Percentiles rank a stretch among this genome's conserved stretches.
These are phyloP conservation scores for Kodamaea laetipori DNA, from an alignment of 805 yeast genomes.

Conservation along the genomic window DNA sequence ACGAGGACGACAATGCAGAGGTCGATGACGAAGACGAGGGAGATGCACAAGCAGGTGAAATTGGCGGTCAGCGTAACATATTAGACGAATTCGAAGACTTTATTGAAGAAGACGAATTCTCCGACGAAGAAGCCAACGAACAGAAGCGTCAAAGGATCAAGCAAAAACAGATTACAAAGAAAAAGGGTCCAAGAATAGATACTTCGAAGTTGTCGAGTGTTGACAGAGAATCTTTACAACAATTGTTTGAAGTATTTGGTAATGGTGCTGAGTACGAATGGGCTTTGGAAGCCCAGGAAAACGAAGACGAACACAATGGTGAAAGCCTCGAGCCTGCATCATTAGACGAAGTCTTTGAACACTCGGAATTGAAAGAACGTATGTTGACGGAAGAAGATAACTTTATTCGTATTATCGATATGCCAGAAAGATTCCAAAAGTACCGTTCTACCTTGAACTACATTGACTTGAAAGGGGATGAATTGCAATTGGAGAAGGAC, in stretches of 20 bases:
- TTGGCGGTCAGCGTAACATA: conserved; percentile 35
- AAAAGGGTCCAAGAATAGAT: conserved; percentile 48
- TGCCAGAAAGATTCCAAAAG: conserved; percentile 90
- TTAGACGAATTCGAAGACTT: conserved; percentile 93
- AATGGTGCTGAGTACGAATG: conserved; percentile 97
- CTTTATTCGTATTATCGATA: conserved; percentile 77
- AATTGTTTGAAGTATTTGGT: conserved; percentile 92
- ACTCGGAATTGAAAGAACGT: conserved; percentile 86
- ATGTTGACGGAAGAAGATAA: conserved; percentile 93
- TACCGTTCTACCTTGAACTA: conserved; percentile 66
- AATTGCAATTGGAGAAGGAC: conserved; percentile 67
- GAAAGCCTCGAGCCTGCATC: conserved; percentile 61
- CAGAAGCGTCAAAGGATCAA: conserved; percentile 36
- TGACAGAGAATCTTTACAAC: conserved; percentile 90
- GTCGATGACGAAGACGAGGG: conserved; percentile 36
- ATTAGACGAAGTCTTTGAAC: conserved; percentile 90
- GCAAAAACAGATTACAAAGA: conserved; percentile 35
- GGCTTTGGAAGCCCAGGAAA: conserved; percentile 91
- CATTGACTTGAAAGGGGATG: conserved; percentile 69
- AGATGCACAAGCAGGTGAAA: conserved; percentile 29
- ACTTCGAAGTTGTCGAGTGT: conserved; percentile 61
- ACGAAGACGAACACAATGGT: conserved; percentile 54
- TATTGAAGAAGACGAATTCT: conserved; percentile 94
- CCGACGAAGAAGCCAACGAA: conserved; percentile 65
- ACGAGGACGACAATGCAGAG: conserved; percentile 30